These are phyloP conservation scores for Suaeda aralocaspica DNA, from an alignment of 148 eudicot species.

Conservation along the genomic window DNA sequence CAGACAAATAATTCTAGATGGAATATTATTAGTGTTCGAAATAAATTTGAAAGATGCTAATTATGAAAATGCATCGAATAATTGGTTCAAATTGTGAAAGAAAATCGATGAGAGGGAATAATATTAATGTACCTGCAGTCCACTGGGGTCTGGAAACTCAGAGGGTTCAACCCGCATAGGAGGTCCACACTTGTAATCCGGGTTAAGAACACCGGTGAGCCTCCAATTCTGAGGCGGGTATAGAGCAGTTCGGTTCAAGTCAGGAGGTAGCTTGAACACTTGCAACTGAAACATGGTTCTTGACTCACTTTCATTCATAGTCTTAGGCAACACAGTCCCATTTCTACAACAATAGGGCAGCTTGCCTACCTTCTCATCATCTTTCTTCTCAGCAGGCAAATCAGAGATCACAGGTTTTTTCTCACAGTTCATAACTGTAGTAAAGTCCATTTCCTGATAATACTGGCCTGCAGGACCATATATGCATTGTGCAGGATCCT, in stretches of 20 bases:
- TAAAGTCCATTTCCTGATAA: conserved; percentile 65
- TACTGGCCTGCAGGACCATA: conserved; percentile 70
- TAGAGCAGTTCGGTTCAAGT: conserved; percentile 63
- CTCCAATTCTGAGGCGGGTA: conserved; percentile 85
- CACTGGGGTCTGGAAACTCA: conserved; percentile 66
- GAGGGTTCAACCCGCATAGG: conserved; percentile 59
- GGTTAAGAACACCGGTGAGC: conserved; percentile 59
- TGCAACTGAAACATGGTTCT: conserved; percentile 68
- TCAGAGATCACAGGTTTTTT: conserved; percentile 63
- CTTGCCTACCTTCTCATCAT: conserved; percentile 76
- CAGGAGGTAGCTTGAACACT: conserved; percentile 80
- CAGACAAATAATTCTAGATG: too few species aligned
- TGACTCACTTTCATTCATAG: conserved; percentile 63
- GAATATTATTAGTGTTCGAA: too few species aligned
- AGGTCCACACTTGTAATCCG: conserved; percentile 61
- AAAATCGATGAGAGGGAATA: too few species aligned
- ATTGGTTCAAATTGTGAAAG: too few species aligned
- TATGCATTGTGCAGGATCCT: conserved; percentile 58
- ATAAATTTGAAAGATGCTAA: too few species aligned
- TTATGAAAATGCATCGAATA: too few species aligned
- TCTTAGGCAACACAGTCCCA: conserved; percentile 62
- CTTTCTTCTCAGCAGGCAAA: conserved; percentile 49
- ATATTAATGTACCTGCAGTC: conserved; percentile 34
- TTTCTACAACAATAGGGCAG: conserved; percentile 74
- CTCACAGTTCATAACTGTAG: conserved; percentile 53